These are phyloP conservation scores for Boeremia exigua DNA, from an alignment of 2,329 filamentous ascomycete species.

Conservation along the genomic window DNA sequence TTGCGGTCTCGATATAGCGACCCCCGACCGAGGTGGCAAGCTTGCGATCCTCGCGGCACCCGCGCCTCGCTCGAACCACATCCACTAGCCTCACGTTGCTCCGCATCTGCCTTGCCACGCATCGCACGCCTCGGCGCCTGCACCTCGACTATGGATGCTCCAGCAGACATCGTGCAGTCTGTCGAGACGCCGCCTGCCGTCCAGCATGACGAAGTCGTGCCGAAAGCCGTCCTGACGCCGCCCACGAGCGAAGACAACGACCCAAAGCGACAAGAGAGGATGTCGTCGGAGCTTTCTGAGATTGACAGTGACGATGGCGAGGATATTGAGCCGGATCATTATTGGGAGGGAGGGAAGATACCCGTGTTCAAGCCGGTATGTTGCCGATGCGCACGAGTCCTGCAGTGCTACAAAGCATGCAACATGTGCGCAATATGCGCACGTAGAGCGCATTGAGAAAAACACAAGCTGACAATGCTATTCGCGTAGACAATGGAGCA, in stretches of 20 bases:
- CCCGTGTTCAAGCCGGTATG: constrained; percentile 88
- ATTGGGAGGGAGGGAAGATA: constrained; percentile 80
- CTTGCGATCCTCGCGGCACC: constrained; percentile 35
- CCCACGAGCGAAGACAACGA: constrained; percentile 60
- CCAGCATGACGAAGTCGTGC: constrained; percentile 33
- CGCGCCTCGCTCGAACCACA: constrained; percentile 32
- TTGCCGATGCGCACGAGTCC: constrained; percentile 30
- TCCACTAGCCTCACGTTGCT: constrained; percentile 28
- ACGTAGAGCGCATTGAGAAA: background rate
- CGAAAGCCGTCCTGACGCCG: constrained; percentile 55
- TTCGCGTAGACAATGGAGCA: constrained; percentile 77
- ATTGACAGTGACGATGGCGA: constrained; percentile 60
- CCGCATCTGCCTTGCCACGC: constrained; percentile 27
- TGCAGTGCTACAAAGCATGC: constrained; percentile 2
- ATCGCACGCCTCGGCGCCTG: constrained; percentile 25
- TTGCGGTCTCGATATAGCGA: constrained; percentile 24
- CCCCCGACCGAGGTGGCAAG: constrained; percentile 35
- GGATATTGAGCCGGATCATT: constrained; percentile 84
- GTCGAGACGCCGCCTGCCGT: constrained; percentile 36
- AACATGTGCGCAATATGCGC: constrained; percentile 14
- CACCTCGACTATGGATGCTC: constrained; percentile 37
- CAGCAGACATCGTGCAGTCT: constrained; percentile 40
- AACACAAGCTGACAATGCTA: constrained; percentile 25
- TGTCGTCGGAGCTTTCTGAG: constrained; percentile 57
- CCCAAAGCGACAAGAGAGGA: constrained; percentile 50